These are phyloP conservation scores for Euphorbia schlechtendalii DNA, from an alignment of 441 rosid species.

Conservation along the genomic window DNA sequence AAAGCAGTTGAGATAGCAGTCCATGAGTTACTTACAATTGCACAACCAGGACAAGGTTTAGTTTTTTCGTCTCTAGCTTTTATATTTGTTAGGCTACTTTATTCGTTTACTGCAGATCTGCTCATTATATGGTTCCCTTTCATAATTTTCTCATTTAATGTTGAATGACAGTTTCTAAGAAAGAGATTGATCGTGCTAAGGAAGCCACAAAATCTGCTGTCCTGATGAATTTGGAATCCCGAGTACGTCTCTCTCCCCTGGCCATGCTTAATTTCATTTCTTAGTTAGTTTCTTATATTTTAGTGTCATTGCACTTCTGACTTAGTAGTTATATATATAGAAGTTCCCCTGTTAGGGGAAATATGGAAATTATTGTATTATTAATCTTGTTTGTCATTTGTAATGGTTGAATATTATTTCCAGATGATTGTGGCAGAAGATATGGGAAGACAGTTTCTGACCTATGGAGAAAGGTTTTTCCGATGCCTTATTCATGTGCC, in stretches of 20 bases:
- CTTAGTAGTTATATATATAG: too few relatives aligned
- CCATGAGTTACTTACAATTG: slow-evolving; percentile 54
- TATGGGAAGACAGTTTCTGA: slow-evolving; percentile 78
- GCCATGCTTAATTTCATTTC: neutral
- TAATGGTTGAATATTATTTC: slow-evolving; percentile 18
- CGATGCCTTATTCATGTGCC: too few relatives aligned
- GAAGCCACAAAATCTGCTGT: slow-evolving; percentile 75
- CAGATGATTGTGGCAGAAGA: slow-evolving; percentile 83
- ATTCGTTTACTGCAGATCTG: too few relatives aligned
- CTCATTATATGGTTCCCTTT: too few relatives aligned
- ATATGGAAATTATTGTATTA: too few relatives aligned
- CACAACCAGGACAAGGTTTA: slow-evolving; percentile 66
- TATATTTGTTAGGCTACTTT: neutral
- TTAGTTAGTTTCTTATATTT: too few relatives aligned
- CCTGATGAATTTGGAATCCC: slow-evolving; percentile 87
- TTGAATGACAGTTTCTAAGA: slow-evolving; percentile 42
- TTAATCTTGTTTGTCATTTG: too few relatives aligned
- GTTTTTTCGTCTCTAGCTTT: slow-evolving; percentile 4
- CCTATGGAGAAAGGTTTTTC: slow-evolving; percentile 75
- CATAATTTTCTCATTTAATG: neutral
- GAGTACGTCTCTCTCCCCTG: slow-evolving; percentile 38
- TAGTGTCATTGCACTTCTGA: too few relatives aligned
- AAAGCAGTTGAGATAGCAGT: slow-evolving; percentile 64
- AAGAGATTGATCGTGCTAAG: slow-evolving; percentile 71
- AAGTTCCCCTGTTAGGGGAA: too few relatives aligned